These are phyloP conservation scores for Perkinsela sp. DNA, from an alignment of 208 protist genomes.

Conservation along the genomic window DNA sequence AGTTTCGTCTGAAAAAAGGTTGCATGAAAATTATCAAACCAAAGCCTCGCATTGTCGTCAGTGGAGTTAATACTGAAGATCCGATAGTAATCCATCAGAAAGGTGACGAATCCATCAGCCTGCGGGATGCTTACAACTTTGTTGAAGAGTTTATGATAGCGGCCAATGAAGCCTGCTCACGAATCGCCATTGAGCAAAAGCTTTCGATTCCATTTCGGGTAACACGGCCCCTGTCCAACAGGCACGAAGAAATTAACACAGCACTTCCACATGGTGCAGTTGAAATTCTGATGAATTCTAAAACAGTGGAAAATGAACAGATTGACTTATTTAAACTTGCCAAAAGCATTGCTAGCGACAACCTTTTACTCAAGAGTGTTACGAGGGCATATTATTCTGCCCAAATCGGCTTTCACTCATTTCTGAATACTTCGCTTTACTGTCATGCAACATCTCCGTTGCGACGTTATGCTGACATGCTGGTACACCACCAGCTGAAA, in stretches of 20 bases:
- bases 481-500: slow-evolving; percentile 64
- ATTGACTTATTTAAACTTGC: slow-evolving; percentile 17
- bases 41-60: not conserved
- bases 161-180: slow-evolving; percentile 58
- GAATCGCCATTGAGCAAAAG: slow-evolving; percentile 30
- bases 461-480: slow-evolving; percentile 52
- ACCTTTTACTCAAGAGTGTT: slow-evolving; percentile 25
- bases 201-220: slow-evolving; percentile 38
- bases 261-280: slow-evolving; percentile 16
- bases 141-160: slow-evolving; percentile 67
- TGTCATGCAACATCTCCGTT: slow-evolving; percentile 53
- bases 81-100: slow-evolving; percentile 12
- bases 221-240: slow-evolving; percentile 26
- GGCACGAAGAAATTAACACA: slow-evolving; percentile 23
- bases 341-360: slow-evolving; percentile 24
- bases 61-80: not conserved
- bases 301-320: slow-evolving; percentile 16
- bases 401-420: slow-evolving; percentile 27
- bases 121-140: slow-evolving; percentile 23
- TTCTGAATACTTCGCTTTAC: slow-evolving; percentile 38
- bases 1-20: slow-evolving; percentile 12
- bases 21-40: slow-evolving; percentile 11
- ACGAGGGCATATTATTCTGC: slow-evolving; percentile 48
- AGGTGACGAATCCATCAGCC: slow-evolving; percentile 35
- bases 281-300: slow-evolving; percentile 15